Conservation (phyloP, 805 yeast species). For the Diddensiella transvaalensis region DNA sequence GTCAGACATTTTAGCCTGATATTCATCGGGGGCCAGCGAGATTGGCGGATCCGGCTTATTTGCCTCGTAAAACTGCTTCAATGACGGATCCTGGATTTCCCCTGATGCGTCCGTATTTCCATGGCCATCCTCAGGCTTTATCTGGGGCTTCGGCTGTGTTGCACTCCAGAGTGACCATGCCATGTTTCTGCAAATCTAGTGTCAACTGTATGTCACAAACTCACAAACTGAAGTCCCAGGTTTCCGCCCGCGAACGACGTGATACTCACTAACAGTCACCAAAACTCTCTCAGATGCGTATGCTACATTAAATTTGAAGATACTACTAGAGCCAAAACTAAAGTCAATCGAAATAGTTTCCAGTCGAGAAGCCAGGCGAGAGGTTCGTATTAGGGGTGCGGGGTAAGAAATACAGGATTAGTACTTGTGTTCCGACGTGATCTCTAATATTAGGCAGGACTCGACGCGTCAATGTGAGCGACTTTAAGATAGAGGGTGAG, state of each 20-base stretch:
- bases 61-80: constrained; percentile 18
- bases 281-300: too few relatives aligned
- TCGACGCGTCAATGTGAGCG: constrained; percentile 14
- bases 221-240: too few relatives aligned
- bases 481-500: constrained; percentile 7
- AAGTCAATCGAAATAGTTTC: too few relatives aligned
- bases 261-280: too few relatives aligned
- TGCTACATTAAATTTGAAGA: too few relatives aligned
- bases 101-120: neutral
- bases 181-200: too few relatives aligned
- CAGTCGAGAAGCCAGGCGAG: constrained; percentile 12
- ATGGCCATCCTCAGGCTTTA: neutral
- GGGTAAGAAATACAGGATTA: constrained; percentile 14
- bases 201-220: too few relatives aligned
- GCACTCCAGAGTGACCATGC: neutral
- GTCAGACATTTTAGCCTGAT: constrained; percentile 4
- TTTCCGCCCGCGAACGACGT: too few relatives aligned
- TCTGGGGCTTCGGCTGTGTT: neutral
- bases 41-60: constrained; percentile 20
- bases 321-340: too few relatives aligned
- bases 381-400: constrained; percentile 22
- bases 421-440: neutral
- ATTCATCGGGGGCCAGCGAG: constrained; percentile 17
- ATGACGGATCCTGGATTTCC: constrained; percentile 14
- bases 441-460: constrained; percentile 8